Conservation (phyloP, 1,284 basidiomycete genomes). For the Leccinum huronense region DNA sequence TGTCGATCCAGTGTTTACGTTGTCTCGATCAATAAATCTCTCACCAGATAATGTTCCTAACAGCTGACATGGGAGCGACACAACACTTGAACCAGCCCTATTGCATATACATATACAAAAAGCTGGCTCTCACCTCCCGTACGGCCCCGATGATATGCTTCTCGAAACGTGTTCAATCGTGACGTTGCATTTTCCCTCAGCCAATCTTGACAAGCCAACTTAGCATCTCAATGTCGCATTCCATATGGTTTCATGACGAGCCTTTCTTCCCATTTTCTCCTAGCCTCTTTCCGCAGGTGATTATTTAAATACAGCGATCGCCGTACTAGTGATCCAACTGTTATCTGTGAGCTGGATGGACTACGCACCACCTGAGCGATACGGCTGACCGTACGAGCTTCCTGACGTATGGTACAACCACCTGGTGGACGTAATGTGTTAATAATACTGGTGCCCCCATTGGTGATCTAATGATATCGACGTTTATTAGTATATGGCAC, state of each 20-base stretch:
- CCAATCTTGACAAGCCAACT: conserved; percentile 15
- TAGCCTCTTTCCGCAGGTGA: neutral
- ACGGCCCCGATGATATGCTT: no score
- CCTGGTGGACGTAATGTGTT: neutral
- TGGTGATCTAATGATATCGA: neutral
- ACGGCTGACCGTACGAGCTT: neutral
- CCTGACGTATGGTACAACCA: neutral
- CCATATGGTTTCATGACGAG: neutral
- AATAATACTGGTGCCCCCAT: neutral
- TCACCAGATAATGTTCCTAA: neutral
- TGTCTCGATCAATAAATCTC: neutral
- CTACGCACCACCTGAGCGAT: neutral
- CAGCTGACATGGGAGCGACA: neutral
- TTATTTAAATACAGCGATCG: neutral
- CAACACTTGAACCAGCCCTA: neutral
- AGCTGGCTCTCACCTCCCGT: no score
- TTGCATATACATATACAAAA: neutral
- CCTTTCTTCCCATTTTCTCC: neutral
- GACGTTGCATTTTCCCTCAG: no score
- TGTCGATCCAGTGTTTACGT: neutral
- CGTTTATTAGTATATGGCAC: neutral
- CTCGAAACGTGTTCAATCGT: no score
- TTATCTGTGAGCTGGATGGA: neutral
- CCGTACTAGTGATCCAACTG: neutral
- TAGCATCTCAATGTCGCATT: neutral